phyloP scores from a whole-genome alignment of 441 rosid genomes.

The Populus hybrid region DNA sequence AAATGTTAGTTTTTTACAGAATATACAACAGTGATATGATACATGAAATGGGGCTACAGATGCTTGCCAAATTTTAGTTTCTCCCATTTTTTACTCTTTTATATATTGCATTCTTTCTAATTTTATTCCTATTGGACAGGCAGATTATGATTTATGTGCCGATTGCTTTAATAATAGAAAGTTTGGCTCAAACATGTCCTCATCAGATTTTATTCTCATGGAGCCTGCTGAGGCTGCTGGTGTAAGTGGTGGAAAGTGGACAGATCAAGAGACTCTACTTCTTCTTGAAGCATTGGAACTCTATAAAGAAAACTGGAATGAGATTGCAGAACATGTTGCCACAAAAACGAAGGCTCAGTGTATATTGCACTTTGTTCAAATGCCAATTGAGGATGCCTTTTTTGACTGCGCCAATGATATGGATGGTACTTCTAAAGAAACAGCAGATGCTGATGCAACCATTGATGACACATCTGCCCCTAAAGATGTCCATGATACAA shows the following conservation, averaged over 20 bases:
- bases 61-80: neutral
- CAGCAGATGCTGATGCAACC: constrained; percentile 32
- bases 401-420: constrained; percentile 44
- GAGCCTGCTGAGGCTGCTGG: constrained; percentile 87
- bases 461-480: constrained; percentile 40
- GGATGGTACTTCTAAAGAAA: constrained; percentile 46
- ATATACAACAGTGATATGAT: neutral
- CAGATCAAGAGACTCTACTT: constrained; percentile 98
- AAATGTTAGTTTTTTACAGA: neutral
- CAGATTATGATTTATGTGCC: constrained; percentile 97
- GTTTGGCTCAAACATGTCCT: constrained; percentile 84
- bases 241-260: constrained; percentile 86
- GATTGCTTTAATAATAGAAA: constrained; percentile 86
- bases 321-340: constrained; percentile 99
- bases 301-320: constrained; percentile 91
- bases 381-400: constrained; percentile 94
- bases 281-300: constrained; percentile 97
- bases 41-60: neutral
- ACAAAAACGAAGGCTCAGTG: constrained; percentile 96
- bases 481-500: constrained; percentile 52
- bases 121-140: constrained; percentile 58
- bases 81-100: neutral
- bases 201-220: constrained; percentile 96
- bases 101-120: constrained; percentile 27
- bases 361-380: constrained; percentile 93